phyloP scores from a whole-genome alignment of 805 yeast genomes.

The Ogataea glucozyma region DNA sequence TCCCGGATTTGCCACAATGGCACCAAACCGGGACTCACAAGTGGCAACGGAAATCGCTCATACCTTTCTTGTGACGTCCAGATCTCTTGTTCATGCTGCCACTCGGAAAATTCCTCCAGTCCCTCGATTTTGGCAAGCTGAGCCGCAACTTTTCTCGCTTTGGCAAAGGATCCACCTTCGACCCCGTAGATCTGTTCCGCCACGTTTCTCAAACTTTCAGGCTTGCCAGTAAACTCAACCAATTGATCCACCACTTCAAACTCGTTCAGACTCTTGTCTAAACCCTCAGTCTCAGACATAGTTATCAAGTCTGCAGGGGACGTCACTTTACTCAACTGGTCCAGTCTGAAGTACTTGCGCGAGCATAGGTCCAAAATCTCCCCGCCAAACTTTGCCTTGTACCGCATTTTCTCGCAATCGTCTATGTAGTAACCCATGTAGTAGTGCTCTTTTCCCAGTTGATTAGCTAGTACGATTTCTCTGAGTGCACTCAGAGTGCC shows the following conservation, averaged over 20 bases:
- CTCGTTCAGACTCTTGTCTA: conserved; percentile 7
- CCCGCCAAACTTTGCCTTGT: conserved; percentile 79
- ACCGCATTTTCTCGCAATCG: conserved; percentile 80
- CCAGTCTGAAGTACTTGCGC: conserved; percentile 43
- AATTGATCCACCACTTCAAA: conserved; percentile 9
- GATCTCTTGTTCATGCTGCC: conserved; percentile 16
- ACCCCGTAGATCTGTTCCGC: conserved; percentile 44
- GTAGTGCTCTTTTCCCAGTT: conserved; percentile 55
- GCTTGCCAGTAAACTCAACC: not conserved
- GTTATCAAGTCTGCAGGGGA: conserved; percentile 29
- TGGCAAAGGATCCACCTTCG: conserved; percentile 31
- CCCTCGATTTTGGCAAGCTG: conserved; percentile 9
- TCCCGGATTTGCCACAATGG: conserved; percentile 48
- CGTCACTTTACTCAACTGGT: conserved; percentile 30
- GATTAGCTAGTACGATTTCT: conserved; percentile 58
- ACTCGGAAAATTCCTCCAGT: conserved; percentile 15
- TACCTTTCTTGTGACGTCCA: conserved; percentile 13
- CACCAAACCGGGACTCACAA: conserved; percentile 51
- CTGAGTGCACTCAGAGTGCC: conserved; percentile 78
- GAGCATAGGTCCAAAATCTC: conserved; percentile 60
- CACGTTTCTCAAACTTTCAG: conserved; percentile 11
- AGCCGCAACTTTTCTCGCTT: conserved; percentile 10
- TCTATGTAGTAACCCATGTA: conserved; percentile 80
- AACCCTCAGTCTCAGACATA: conserved; percentile 1
- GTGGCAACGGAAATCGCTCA: conserved; percentile 35